Evolutionary conservation across 257 asterid species (phyloP), one percentile per base, ranked within the genome.

Genomic region (Solanum lycopersicoides): DNA sequence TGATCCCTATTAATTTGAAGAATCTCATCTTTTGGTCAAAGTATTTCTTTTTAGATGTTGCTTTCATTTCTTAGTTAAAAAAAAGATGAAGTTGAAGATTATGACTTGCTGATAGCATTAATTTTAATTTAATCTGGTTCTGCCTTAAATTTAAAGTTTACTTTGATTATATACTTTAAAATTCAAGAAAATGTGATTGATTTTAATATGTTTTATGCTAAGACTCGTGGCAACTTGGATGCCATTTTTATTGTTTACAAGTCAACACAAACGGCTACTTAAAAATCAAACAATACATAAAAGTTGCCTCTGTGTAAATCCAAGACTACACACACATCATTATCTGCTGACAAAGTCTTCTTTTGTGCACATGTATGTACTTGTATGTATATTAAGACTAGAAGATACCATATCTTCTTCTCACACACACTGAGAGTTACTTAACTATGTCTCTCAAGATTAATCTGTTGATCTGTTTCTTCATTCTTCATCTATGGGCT

Each of bases 371-470:
- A 80, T 80, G 85, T 9, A 80, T 80, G 69, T 9, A 8, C 68
- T 6, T 28, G 63, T 53, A 80, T 80, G 30, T 34, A 34, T 34
- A 80, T 47, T 80, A 80, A 80, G 44, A 34, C 45, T 28, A 82
- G 25, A 47, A 12, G 32, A 82, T 50, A 30, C 23, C 69, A 28
- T 80, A 45, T 16, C 28, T 9, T 34, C 50, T 25, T 79, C 65
- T 47, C 66, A 50, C 35, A 18, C 85, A 18, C 85, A 18, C 84
- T 45, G 69, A 59, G 18, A 34, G 75, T 59, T 53, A 50, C 91
- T 16, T 1, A 73, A 91, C 45, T 0, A 82, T 82, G 85, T 82
- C 89, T 93, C 72, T 89, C 14, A 88, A 90, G 65, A 11, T 87
- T 71, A 82, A 72, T 25, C 12, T 75, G n/a, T 75, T 85, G 35